These are phyloP conservation scores for Glaciozyma antarctica DNA, from an alignment of 768 basidiomycete species.

Conservation along the genomic window DNA sequence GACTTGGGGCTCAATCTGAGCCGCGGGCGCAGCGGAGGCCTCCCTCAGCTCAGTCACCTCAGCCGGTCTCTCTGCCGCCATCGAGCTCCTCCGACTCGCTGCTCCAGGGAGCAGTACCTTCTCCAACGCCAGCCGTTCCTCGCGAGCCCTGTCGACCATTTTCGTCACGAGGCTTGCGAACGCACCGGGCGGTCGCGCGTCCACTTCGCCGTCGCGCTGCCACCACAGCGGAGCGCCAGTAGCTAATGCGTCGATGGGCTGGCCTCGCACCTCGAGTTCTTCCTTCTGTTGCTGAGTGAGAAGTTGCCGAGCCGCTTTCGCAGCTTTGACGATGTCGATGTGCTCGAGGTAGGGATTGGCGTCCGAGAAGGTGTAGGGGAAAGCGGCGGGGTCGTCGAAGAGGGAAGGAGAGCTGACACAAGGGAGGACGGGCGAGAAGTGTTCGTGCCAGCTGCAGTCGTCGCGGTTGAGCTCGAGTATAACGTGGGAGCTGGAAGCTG, in stretches of 20 bases:
- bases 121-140: slow-evolving; percentile 2
- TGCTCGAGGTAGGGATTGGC: slow-evolving; percentile 43
- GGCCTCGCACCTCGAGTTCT: neutral
- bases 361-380: slow-evolving; percentile 44
- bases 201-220: slow-evolving; percentile 2
- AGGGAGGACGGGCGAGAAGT: slow-evolving; percentile 34
- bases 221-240: neutral
- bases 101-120: neutral
- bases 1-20: no score
- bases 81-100: neutral
- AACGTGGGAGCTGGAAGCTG: neutral
- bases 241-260: neutral
- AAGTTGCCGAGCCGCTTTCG: slow-evolving; percentile 41
- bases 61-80: neutral
- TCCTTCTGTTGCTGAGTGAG: slow-evolving; percentile 38
- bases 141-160: slow-evolving; percentile 25
- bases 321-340: slow-evolving; percentile 43
- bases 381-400: slow-evolving; percentile 12
- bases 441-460: slow-evolving; percentile 25
- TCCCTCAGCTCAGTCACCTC: neutral
- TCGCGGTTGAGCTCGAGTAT: neutral
- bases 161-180: slow-evolving; percentile 28
- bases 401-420: slow-evolving; percentile 15
- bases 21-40: no score
- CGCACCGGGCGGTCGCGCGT: slow-evolving; percentile 2